Base-by-base conservation (phyloP, 2,329 filamentous ascomycete species). In the Talaromyces sp. region DNA sequence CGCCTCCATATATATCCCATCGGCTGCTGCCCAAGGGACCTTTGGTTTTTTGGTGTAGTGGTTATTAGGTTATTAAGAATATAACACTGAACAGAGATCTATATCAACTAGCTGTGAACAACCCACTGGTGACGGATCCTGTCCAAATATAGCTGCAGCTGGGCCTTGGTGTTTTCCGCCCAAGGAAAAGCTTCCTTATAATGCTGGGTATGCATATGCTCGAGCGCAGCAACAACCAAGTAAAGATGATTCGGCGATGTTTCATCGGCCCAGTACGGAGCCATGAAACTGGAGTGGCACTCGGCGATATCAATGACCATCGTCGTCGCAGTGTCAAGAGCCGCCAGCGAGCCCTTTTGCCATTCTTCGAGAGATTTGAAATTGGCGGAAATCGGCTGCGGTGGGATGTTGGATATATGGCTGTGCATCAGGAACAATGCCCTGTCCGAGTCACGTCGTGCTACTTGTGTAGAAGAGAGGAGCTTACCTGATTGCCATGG, bases 301-400 rank as follows among this genome's bases (percentile, higher is more conserved):
- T 42, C 17, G n/a, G 30, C 57, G 11, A 59, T 30, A 44, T 59
- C 57, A 32, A 39, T 27, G 27, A 59, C 19, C 47, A 59, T 59
- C 5, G 28, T 59, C 44, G 57, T 59, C 15, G 57, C 30, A 39
- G 57, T 59, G 25, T 59, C 49, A 5, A 59, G 28, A 27, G 57
- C 57, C 17, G 47, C 57, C 10, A 53, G 28, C 13, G 57, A 59
- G 15, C 30, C 36, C 30, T 53, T 53, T 17, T 53, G 22, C 57
- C 44, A 53, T 53, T 53, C 57, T 5, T 53, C 44, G 15, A 53
- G 11, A 8, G 19, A 53, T 19, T 19, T 53, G 2, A 59, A 53
- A 39, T 59, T 53, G 30, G 55, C 55, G 4, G 39, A 57, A 33
- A 49, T 27, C 9, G 6, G 7, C 17, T 53, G 47, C 25, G 53